phyloP scores from a whole-genome alignment of 768 basidiomycete species.

The Auriscalpium vulgare region DNA sequence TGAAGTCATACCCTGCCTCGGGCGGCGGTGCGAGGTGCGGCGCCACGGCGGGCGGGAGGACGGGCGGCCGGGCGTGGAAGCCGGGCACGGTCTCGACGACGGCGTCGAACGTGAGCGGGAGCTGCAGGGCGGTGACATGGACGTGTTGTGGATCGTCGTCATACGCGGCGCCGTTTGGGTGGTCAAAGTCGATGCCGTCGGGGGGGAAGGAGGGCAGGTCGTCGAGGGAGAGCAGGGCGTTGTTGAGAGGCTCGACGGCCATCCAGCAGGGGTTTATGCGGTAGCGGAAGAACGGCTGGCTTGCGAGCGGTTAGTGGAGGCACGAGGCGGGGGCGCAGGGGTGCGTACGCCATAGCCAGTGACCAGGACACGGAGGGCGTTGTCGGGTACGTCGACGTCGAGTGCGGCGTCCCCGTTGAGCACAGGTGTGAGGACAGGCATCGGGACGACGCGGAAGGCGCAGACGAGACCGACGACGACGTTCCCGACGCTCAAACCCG shows the following conservation, averaged over 20 bases:
- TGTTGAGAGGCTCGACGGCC: conserved; percentile 57
- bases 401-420: neutral
- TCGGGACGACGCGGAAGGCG: neutral
- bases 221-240: conserved; percentile 32
- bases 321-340: neutral
- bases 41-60: conserved; percentile 23
- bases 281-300: conserved; percentile 18
- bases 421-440: neutral
- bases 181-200: conserved; percentile 8
- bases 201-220: conserved; percentile 19
- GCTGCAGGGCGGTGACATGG: conserved; percentile 50
- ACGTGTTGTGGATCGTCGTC: conserved; percentile 30
- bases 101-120: conserved; percentile 53
- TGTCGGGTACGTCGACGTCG: conserved; percentile 9
- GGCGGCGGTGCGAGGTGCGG: conserved; percentile 34
- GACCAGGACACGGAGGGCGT: conserved; percentile 33
- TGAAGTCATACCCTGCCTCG: conserved; percentile 56
- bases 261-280: conserved; percentile 62
- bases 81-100: conserved; percentile 48
- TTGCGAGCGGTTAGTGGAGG: conserved; percentile 11
- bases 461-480: neutral
- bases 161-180: conserved; percentile 10
- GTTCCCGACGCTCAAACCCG: neutral
- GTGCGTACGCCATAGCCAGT: conserved; percentile 47
- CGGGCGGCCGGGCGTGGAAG: conserved; percentile 53